Base-by-base conservation (phyloP, 2,329 filamentous ascomycete genomes). In the Chaetomiaceae sp. region DNA sequence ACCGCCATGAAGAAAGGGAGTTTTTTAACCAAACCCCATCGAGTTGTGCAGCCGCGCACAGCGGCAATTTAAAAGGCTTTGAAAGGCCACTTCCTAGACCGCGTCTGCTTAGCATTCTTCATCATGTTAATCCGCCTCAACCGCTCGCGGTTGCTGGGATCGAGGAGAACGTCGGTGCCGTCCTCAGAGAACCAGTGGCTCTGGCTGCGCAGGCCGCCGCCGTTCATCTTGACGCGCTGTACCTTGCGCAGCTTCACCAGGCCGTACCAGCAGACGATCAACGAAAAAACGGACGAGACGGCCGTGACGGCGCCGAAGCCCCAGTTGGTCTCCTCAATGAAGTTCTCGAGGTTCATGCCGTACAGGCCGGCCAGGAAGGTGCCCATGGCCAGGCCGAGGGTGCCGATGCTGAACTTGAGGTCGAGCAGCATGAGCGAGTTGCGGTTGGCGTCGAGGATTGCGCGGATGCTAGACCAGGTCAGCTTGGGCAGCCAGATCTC, bases 341-440 rank as follows among this genome's bases (percentile, higher is more conserved):
- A 97, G 72, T 97, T 97, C 68, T 96, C 95, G 60, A 99, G 76
- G 74, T 99, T 99, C 91, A 97, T 97, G 63, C 94, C 94, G 78
- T 97, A 99, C n/a, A 99, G 83, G n/a, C 91, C 91, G 8, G 94
- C 95, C 64, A 96, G 81, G 67, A 97, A 95, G 46, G 94, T 96
- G 51, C 94, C 94, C 67, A 91, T 90, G 51, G 90, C 92, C 44
- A 97, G 83, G n/a, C 91, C 91, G 4, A 99, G 82, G 1, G 94
- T 97, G 53, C 91, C 89, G 56, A 99, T 91, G 67, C 88, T 94
- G 74, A 97, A 96, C 68, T 95, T 96, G 63, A 99, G 84, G 60
- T 97, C 94, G 29, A 97, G 81, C 17, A 99, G 79, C 94, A 99
- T 99, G 61, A 99, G 88, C 8, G 91, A 88, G 74, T 99, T 99